Percentiles rank a stretch among this genome's conserved stretches.
These are phyloP conservation scores for Thermomucor indicae-seudaticae DNA, from an alignment of 371 early-diverging fungal genomes.

Conservation along the genomic window DNA sequence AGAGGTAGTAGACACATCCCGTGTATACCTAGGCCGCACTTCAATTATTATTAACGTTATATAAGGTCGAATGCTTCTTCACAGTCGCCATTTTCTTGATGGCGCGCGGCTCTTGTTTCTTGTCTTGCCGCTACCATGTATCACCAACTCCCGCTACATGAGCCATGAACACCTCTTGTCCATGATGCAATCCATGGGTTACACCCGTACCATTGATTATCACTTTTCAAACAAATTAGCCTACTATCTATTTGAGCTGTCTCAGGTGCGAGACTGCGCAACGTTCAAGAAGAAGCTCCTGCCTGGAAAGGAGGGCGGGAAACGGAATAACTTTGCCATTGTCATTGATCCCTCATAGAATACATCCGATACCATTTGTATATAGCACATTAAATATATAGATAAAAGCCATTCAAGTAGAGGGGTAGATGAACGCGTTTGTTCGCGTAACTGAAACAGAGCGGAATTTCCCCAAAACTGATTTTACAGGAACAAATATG, in stretches of 20 bases:
- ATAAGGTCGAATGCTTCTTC: constrained; percentile 44
- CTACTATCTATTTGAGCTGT: constrained; percentile 61
- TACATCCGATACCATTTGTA: no score
- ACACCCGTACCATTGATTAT: constrained; percentile 48
- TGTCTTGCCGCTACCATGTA: constrained; percentile 81
- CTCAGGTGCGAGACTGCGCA: not conserved
- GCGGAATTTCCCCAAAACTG: no score
- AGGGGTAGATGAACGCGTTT: no score
- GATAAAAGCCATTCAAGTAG: no score
- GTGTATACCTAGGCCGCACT: not conserved
- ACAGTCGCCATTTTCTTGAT: constrained; percentile 35
- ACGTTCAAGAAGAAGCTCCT: constrained; percentile 49
- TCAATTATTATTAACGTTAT: not conserved
- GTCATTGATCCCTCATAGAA: no score
- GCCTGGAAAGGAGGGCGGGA: constrained; percentile 47
- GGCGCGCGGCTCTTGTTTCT: constrained; percentile 64
- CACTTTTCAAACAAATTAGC: constrained; percentile 75
- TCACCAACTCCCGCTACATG: constrained; percentile 83
- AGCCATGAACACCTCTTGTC: constrained; percentile 62
- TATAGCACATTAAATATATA: no score
- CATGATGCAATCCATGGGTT: constrained; percentile 63
- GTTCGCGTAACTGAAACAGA: no score
- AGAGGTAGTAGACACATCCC: constrained; percentile 49
- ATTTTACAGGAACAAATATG: no score
- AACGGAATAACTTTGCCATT: constrained; percentile 66